Evolutionary conservation across 1,139 yeast genomes (phyloP), one percentile per base, ranked within the genome.

Genomic region (Hyphopichia pseudoburtonii): DNA sequence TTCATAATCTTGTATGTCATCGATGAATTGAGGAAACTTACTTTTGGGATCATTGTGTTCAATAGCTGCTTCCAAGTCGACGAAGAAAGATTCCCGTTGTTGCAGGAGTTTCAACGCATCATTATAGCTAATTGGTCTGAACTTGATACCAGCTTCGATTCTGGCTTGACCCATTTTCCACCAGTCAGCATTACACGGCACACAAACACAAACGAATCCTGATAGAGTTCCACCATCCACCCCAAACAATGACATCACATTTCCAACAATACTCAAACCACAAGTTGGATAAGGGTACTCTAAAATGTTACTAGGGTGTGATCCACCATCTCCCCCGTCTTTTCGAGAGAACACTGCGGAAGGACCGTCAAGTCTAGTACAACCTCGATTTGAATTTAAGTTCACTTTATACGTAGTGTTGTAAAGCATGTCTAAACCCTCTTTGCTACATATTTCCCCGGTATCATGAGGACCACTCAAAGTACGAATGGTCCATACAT

Each of bases 121-220:
- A 7, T 45, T 39, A 35, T 51, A 60, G 22, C 55, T 47, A 15
- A 64, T 44, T 4, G 47, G 43, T 31, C 58, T 42, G 34, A 64
- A 63, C 21, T 44, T 46, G 15, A 64, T 44, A 9, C 42, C 40
- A 28, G 60, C 47, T 14, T 56, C 60, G 25, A 59, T 52, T 15
- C 54, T 54, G 15, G 62, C 66, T 45, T 64, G 68, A 5, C 69
- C 70, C 41, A 51, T 47, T 39, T 62, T 64, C 67, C 70, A 63
- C 56, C 60, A 62, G 36, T 63, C 69, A 29, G 52, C 53, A 31
- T 47, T 47, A 19, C 45, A 44, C 5, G 68, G 66, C 18, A 59
- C 63, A 8, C 62, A 46, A 35, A 60, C 43, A 48, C 67, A 61
- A 2, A 57, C 52, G 39, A 64, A 64, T 4, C 69, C 69, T 9